phyloP scores from a whole-genome alignment of 2,329 filamentous ascomycete genomes.

The Aureobasidium uvarum region DNA sequence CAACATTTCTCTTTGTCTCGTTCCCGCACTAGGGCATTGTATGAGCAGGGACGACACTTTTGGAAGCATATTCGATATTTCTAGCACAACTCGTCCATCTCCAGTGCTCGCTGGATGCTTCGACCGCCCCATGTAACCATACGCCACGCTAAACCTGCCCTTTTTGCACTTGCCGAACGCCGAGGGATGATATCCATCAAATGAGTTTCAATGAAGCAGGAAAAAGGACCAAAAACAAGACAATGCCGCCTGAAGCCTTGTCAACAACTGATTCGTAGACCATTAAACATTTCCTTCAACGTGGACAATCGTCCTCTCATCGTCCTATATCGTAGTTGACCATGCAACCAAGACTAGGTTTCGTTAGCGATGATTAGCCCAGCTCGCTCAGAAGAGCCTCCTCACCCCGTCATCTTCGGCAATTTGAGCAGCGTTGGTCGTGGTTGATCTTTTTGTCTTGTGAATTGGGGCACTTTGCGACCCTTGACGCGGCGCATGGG shows the following conservation, averaged over 20 bases:
- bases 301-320: not conserved
- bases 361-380: not conserved
- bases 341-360: not conserved
- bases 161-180: constrained; percentile 24
- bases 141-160: constrained; percentile 25
- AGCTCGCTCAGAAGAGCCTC: not conserved
- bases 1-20: not conserved
- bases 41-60: not conserved
- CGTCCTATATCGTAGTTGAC: constrained; percentile 5
- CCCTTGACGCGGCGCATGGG: constrained; percentile 49
- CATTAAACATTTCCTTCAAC: constrained; percentile 23
- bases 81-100: not conserved
- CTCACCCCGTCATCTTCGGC: constrained; percentile 43
- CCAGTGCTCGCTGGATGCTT: constrained; percentile 11
- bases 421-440: constrained; percentile 49
- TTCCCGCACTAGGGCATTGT: not conserved
- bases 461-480: constrained; percentile 42
- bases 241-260: constrained; percentile 5
- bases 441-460: constrained; percentile 49
- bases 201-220: constrained; percentile 9
- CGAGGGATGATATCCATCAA: constrained; percentile 14
- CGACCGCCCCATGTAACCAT: constrained; percentile 16
- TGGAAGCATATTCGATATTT: not conserved
- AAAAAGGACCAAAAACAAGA: constrained; percentile 4
- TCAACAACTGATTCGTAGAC: constrained; percentile 14